phyloP scores from a whole-genome alignment of 106 monocot genomes.

The Platanthera guangdongensis region DNA sequence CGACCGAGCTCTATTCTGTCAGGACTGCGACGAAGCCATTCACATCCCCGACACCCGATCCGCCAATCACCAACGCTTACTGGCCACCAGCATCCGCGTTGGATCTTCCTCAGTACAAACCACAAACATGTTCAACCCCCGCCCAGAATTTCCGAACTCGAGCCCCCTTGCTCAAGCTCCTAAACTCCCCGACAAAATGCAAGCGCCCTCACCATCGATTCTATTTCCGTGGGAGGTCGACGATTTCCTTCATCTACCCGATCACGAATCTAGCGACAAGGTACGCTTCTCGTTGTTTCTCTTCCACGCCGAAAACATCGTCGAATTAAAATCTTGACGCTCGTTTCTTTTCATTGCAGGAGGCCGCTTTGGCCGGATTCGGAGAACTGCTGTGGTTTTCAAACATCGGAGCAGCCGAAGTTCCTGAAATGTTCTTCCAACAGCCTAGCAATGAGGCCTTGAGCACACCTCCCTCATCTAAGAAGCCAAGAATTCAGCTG shows the following conservation, averaged over 20 bases:
- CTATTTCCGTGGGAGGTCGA: slow-evolving; percentile 62
- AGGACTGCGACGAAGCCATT: slow-evolving; percentile 69
- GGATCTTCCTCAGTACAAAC: slow-evolving; percentile 28
- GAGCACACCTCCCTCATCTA: slow-evolving; percentile 19
- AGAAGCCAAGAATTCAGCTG: slow-evolving; percentile 62
- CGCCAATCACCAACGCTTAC: slow-evolving; percentile 75
- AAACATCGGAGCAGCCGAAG: slow-evolving; percentile 51
- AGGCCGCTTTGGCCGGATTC: slow-evolving; percentile 28
- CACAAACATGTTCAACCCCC: slow-evolving; percentile 10
- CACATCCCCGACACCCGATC: slow-evolving; percentile 59
- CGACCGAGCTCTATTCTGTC: slow-evolving; percentile 86
- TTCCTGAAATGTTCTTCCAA: slow-evolving; percentile 49
- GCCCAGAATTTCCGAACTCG: slow-evolving; percentile 22
- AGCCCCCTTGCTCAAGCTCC: slow-evolving; percentile 13
- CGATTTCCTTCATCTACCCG: slow-evolving; percentile 83
- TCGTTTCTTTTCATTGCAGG: slow-evolving; percentile 24
- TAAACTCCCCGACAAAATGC: slow-evolving; percentile 9
- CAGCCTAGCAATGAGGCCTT: slow-evolving; percentile 17
- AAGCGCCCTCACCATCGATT: slow-evolving; percentile 7
- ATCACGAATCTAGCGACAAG: slow-evolving; percentile 68
- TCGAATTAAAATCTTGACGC: background rate
- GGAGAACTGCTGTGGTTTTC: slow-evolving; percentile 76
- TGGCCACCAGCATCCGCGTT: slow-evolving; percentile 80
- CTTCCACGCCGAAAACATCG: background rate
- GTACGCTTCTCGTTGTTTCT: slow-evolving; percentile 14